phyloP scores from a whole-genome alignment of 2,329 filamentous ascomycete species.

The Monosporascus sp. region DNA sequence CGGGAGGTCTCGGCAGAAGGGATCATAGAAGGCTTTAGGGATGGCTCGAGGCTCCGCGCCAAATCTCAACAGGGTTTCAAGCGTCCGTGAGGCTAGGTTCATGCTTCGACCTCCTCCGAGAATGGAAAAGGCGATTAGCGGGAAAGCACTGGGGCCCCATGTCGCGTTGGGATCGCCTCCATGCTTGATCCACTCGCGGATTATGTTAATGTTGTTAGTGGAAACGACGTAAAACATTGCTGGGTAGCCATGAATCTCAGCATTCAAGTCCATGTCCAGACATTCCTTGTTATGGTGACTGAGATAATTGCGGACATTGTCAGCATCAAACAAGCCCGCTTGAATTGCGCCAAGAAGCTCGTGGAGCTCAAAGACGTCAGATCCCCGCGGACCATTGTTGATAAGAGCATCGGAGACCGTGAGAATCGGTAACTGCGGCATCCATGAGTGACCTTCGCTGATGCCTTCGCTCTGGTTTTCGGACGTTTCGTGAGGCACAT shows the following conservation, averaged over 20 bases:
- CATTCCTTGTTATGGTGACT: constrained; percentile 1
- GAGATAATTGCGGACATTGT: constrained; percentile 19
- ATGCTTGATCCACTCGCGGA: constrained; percentile 12
- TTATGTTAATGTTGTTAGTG: constrained; percentile 6
- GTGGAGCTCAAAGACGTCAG: constrained; percentile 1
- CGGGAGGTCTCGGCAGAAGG: constrained; percentile 10
- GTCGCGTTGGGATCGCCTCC: constrained; percentile 12
- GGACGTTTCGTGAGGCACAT: neutral
- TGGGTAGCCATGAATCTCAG: constrained; percentile 7
- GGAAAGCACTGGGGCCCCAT: constrained; percentile 5
- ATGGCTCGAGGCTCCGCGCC: constrained; percentile 9
- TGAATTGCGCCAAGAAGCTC: constrained; percentile 7
- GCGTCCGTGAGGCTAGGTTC: neutral
- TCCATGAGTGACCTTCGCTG: constrained; percentile 1
- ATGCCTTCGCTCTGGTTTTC: neutral
- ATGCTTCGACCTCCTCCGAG: constrained; percentile 3
- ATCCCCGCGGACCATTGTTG: neutral
- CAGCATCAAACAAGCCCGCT: neutral
- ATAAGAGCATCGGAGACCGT: neutral
- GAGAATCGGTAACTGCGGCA: constrained; percentile 6
- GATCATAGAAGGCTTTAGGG: constrained; percentile 12
- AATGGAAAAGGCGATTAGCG: constrained; percentile 12
- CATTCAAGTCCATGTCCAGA: constrained; percentile 6
- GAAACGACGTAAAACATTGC: constrained; percentile 15
- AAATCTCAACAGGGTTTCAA: constrained; percentile 9